Percentiles rank a stretch among this genome's conserved stretches.
These are phyloP conservation scores for Salmacisia buchloeana DNA, from an alignment of 1,284 basidiomycete genomes.

Conservation along the genomic window DNA sequence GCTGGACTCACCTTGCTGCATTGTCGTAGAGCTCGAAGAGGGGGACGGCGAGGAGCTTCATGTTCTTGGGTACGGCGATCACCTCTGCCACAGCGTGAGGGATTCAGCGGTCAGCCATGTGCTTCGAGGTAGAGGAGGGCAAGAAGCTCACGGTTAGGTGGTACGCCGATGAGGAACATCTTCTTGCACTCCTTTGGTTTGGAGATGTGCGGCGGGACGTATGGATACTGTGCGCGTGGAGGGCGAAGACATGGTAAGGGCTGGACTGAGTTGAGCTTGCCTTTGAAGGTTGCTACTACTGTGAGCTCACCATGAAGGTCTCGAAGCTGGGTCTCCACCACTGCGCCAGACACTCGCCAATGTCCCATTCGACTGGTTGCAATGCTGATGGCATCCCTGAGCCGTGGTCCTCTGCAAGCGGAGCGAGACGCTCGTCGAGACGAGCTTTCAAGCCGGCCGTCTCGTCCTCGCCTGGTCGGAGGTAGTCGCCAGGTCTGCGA, in stretches of 20 bases:
- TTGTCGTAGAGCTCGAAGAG: slow-evolving; percentile 97
- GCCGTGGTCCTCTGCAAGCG: slow-evolving; percentile 29
- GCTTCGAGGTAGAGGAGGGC: background rate
- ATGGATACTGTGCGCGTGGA: slow-evolving; percentile 71
- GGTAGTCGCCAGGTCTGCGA: slow-evolving; percentile 86
- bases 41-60: slow-evolving; percentile 88
- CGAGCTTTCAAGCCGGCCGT: slow-evolving; percentile 78
- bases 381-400: slow-evolving; percentile 34
- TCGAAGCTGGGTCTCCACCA: slow-evolving; percentile 99
- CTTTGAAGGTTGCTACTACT: background rate
- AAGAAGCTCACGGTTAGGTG: slow-evolving; percentile 70
- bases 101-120: background rate
- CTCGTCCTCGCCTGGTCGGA: slow-evolving; percentile 91
- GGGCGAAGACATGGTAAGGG: background rate
- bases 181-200: slow-evolving; percentile 98
- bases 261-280: background rate
- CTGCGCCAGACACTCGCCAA: slow-evolving; percentile 85
- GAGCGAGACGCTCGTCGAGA: slow-evolving; percentile 66
- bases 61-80: slow-evolving; percentile 92
- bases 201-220: slow-evolving; percentile 90
- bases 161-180: slow-evolving; percentile 89
- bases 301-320: slow-evolving; percentile 78
- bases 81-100: slow-evolving; percentile 63
- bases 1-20: slow-evolving; percentile 64
- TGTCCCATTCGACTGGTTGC: slow-evolving; percentile 84